Base-by-base conservation (phyloP, 2,329 filamentous ascomycete genomes). In the Cadophora malorum region DNA sequence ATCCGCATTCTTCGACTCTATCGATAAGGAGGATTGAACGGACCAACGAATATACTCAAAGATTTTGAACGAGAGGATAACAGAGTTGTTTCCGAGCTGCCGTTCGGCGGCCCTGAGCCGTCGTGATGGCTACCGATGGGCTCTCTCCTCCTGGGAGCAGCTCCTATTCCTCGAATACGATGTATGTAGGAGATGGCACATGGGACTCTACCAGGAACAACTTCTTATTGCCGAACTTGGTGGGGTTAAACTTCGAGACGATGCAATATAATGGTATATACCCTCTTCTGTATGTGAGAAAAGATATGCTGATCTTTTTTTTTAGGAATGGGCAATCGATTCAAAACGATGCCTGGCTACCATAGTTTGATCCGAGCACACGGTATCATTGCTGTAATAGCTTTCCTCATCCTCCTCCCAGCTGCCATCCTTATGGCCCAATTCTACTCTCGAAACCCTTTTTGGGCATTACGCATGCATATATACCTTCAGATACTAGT, bases 231-330 rank as follows among this genome's bases (percentile, higher is more conserved):
- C 92, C 92, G 45, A 94, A 94, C 76, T 81, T 96, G 56, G 83
- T 90, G 74, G 91, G 91, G 9, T 80, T 93, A 71, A 92, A 94
- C 77, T 92, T 93, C 78, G 90, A 90, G 61, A 94, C 92, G 6
- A 94, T 92, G 89, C 88, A 86, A 77, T 94, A 93, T 80, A 96
- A 96, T 85, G 92, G 91, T 93, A 81, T 73, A 83, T 67, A 41
- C 47, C 33, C 23, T 8, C 9, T 25, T 47, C 50, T 55, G 23
- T 28, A 56, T 47, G n/a, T 28, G 19, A 12, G 12, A 1, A 9
- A 28, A 8, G 4, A 60, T 7, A 50, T 49, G 33, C 23, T 55
- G 16, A 53, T 53, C 19, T 23, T 16, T 61, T 16, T 61, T 16
- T 28, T n/a, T 41, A 75, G 91, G 92, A 78, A 94, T 95, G 92